Base-by-base conservation (phyloP, 2,329 filamentous ascomycete species). In the Pseudogymnoascus pannorum region DNA sequence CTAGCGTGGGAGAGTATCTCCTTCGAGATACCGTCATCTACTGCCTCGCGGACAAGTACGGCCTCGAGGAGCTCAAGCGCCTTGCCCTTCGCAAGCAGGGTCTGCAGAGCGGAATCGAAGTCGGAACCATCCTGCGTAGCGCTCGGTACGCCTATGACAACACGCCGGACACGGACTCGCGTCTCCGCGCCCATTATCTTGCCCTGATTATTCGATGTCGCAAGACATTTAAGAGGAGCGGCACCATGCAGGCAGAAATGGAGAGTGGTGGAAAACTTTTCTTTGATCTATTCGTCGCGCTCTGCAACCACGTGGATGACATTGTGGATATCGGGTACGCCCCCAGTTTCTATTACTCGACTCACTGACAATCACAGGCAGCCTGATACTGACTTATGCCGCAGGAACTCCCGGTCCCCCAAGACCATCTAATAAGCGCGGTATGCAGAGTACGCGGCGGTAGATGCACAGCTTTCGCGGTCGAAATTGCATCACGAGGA, bases 201-300 rank as follows among this genome's bases (percentile, higher is more conserved):
- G 91, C 92, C 75, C 85, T 97, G 77, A 96, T 97, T 77, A 96
- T 97, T 81, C 88, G 92, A 80, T 93, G 90, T 83, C 91, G 93
- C 76, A 92, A 92, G 81, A 96, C 91, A 72, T 97, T 97, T 78
- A 97, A 96, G 87, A 87, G 89, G 78, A 96, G 92, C 80, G 92
- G 92, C 78, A 97, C 92, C 77, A 96, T 97, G 92, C 92, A 97
- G 84, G 88, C 89, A 80, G 92, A 97, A 81, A 97, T 97, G 92
- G 91, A 96, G 81, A 86, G 86, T 76, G 92, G 92, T 75, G 92
- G 82, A 72, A 92, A 92, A 82, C 83, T 97, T 79, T 97, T 94
- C 83, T 97, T 97, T 79, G 92, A 97, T 82, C 81, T 97, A 77
- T 97, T 97, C 76, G 92, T 97, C 74, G 92, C 92, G 72, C 90